A percentile compares a stretch with the other conserved stretches of the same genome.
phyloP scores from a whole-genome alignment of 2,329 filamentous ascomycete species.

The Penicillium sp. region DNA sequence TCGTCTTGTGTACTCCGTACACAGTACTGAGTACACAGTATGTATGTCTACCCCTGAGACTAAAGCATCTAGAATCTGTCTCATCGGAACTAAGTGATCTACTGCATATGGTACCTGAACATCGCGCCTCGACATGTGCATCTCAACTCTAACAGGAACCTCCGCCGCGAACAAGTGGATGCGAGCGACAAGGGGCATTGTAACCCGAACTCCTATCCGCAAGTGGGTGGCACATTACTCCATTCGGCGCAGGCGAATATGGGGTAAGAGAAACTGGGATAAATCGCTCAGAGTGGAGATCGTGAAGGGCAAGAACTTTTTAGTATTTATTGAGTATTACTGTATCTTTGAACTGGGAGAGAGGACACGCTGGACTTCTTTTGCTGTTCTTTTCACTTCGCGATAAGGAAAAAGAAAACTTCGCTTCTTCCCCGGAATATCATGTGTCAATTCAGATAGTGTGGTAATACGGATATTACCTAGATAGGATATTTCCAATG shows the following conservation, averaged over 20 bases:
- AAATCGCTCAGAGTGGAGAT: constrained; percentile 13
- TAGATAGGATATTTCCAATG: constrained; percentile 6
- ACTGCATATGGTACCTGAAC: constrained; percentile 8
- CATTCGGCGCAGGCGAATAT: constrained; percentile 2
- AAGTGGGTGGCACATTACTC: constrained; percentile 2
- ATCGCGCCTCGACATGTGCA: not conserved
- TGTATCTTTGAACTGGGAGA: no score
- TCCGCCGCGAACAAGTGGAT: not conserved
- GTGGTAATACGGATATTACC: not conserved
- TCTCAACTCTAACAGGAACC: not conserved
- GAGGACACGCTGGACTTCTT: not conserved
- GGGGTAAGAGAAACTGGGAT: constrained; percentile 8
- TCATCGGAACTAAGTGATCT: constrained; percentile 5
- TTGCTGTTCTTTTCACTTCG: not conserved
- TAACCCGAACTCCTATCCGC: not conserved
- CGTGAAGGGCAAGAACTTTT: not conserved
- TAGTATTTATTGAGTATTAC: no score
- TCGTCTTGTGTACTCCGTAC: no score
- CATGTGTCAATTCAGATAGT: no score
- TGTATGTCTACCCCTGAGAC: no score
- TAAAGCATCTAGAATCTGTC: no score
- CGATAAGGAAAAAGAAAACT: not conserved
- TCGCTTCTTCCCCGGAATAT: constrained; percentile 7
- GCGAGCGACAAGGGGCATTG: not conserved
- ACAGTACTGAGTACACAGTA: no score